A percentile compares a stretch with the other conserved stretches of the same genome.
Conservation (phyloP, 345 rosid genomes). For the Gynandropsis gynandra region DNA sequence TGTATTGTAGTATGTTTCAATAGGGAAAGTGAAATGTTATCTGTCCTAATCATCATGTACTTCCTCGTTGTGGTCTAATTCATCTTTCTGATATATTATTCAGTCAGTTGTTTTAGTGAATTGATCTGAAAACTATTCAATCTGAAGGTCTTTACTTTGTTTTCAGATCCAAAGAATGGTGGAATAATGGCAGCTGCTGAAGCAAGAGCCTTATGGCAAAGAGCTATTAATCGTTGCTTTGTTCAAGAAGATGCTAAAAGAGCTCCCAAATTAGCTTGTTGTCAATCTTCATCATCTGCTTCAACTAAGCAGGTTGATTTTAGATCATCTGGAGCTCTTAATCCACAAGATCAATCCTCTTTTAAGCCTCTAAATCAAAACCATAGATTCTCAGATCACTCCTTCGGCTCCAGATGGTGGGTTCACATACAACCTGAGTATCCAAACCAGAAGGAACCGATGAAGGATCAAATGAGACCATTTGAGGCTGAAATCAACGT, state of each 20-base stretch:
- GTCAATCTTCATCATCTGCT: slow-evolving; percentile 64
- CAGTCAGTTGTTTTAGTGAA: too few species aligned
- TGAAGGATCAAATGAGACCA: slow-evolving; percentile 27
- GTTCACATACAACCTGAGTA: slow-evolving; percentile 53
- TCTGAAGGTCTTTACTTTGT: background rate
- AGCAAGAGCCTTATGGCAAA: slow-evolving; percentile 89
- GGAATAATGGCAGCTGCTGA: slow-evolving; percentile 79
- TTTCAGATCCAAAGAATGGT: slow-evolving; percentile 12
- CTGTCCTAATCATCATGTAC: too few species aligned
- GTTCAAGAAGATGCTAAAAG: slow-evolving; percentile 97
- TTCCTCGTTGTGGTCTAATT: too few species aligned
- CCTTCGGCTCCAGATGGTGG: slow-evolving; percentile 58
- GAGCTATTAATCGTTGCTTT: slow-evolving; percentile 85
- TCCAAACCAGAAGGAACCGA: slow-evolving; percentile 46
- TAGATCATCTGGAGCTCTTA: slow-evolving; percentile 33
- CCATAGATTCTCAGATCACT: slow-evolving; percentile 39
- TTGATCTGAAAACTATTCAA: background rate
- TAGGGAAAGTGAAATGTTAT: too few species aligned
- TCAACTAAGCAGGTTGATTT: slow-evolving; percentile 46
- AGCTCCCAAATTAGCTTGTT: slow-evolving; percentile 88
- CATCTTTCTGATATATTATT: too few species aligned
- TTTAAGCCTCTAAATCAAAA: slow-evolving; percentile 49
- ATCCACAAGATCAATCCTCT: slow-evolving; percentile 36
- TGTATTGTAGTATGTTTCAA: too few species aligned
- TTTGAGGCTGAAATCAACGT: slow-evolving; percentile 45